Evolutionary conservation across 179 eudicot species (phyloP).

Genomic region (Silene vulgaris): DNA sequence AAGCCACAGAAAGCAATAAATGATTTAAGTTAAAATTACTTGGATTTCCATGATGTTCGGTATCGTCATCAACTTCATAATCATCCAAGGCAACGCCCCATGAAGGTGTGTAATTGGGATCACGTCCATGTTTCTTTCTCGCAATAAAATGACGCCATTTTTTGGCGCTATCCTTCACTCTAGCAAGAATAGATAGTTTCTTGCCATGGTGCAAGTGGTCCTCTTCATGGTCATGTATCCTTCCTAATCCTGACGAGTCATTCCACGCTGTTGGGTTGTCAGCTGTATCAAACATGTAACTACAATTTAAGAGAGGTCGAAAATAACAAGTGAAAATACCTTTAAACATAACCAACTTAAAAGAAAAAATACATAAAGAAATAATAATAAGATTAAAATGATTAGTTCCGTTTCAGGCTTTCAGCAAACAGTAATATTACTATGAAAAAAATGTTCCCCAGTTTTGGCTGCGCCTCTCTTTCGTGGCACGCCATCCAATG

Average conservation of each 20-base stretch:
- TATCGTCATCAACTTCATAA: constrained; percentile 43
- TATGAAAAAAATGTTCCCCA: constrained; percentile 48
- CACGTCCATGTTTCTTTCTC: constrained; percentile 38
- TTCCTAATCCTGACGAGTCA: constrained; percentile 30
- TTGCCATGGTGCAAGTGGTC: constrained; percentile 31
- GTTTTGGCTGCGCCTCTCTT: constrained; percentile 31
- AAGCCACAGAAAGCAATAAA: neutral
- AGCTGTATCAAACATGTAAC: constrained; percentile 21
- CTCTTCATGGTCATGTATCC: constrained; percentile 50
- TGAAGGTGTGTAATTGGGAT: constrained; percentile 39
- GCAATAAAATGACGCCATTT: constrained; percentile 48
- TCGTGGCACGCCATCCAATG: constrained; percentile 31
- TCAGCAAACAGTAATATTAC: constrained; percentile 25
- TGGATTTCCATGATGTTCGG: constrained; percentile 27
- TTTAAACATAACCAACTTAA: neutral
- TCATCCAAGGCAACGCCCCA: constrained; percentile 52
- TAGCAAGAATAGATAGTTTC: constrained; percentile 58
- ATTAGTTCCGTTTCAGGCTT: too few relatives aligned
- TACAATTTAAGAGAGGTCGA: neutral
- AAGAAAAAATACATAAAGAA: neutral
- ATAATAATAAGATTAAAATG: neutral
- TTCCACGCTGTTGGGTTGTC: constrained; percentile 35
- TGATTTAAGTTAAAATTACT: neutral
- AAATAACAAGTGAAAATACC: neutral
- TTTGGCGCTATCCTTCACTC: constrained; percentile 72